A percentile compares a stretch with the other conserved stretches of the same genome.
phyloP scores from a whole-genome alignment of 768 basidiomycete genomes.

The Zangia roseola region DNA sequence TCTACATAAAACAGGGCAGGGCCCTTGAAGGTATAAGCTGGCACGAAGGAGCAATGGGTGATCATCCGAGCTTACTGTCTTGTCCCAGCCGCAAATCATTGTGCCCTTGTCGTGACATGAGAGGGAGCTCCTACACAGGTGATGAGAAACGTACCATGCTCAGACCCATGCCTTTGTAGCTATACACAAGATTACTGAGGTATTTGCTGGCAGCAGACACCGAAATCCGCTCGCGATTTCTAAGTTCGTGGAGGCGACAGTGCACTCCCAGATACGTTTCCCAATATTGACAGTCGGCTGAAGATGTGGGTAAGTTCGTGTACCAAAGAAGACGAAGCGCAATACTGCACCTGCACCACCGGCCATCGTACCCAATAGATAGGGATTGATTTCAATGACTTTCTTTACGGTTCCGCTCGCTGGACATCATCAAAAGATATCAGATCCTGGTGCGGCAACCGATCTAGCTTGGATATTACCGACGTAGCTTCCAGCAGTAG shows the following conservation, averaged over 20 bases:
- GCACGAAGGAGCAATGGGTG: constrained; percentile 1
- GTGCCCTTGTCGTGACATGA: constrained; percentile 64
- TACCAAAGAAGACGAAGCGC: not conserved
- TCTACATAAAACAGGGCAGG: constrained; percentile 97
- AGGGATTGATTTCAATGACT: constrained; percentile 99
- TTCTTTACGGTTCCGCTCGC: constrained; percentile 98
- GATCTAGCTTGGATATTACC: constrained; percentile 50
- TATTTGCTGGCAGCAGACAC: constrained; percentile 99
- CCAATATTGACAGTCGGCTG: constrained; percentile 96
- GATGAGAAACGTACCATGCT: constrained; percentile 76
- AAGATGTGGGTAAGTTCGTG: constrained; percentile 6
- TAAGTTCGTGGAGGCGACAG: constrained; percentile 93
- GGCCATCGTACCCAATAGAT: constrained; percentile 98
- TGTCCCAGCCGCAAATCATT: constrained; percentile 99
- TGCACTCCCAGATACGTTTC: constrained; percentile 99
- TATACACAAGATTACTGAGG: constrained; percentile 93
- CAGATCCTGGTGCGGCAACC: not conserved
- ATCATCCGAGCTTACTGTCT: constrained; percentile 61
- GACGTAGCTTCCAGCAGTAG: constrained; percentile 95
- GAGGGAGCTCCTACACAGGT: not conserved
- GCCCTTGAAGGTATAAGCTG: constrained; percentile 50
- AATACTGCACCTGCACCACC: constrained; percentile 84
- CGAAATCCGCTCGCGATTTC: constrained; percentile 95
- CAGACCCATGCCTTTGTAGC: constrained; percentile 98
- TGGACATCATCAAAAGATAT: constrained; percentile 31